phyloP scores from a whole-genome alignment of 805 yeast genomes.

The Candida boleticola region DNA sequence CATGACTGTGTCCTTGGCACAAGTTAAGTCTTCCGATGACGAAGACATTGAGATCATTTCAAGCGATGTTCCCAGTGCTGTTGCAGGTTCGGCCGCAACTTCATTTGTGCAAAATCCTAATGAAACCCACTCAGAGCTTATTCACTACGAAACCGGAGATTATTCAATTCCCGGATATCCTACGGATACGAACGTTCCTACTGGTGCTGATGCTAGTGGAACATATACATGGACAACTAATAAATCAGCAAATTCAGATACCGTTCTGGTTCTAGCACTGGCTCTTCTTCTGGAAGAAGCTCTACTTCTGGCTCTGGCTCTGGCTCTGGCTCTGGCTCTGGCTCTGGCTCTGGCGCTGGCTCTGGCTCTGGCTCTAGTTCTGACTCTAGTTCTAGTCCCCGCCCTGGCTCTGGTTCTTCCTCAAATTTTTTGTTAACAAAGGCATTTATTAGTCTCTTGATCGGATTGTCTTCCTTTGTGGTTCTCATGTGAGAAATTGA shows the following conservation, averaged over 20 bases:
- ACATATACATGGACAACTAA: constrained; percentile 4
- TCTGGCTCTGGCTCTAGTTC: constrained; percentile 1
- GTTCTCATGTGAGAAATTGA: no score
- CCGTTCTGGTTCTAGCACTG: not conserved
- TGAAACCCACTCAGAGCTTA: no score
- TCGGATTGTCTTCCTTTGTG: no score
- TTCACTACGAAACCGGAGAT: no score
- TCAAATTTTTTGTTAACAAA: no score
- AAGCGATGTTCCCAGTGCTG: not conserved
- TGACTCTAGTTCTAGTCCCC: constrained; percentile 1
- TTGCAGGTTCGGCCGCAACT: no score
- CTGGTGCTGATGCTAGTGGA: not conserved
- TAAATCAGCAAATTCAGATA: not conserved
- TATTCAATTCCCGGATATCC: no score
- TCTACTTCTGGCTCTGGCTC: not conserved
- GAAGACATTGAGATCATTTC: constrained; percentile 13
- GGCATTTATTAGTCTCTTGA: no score
- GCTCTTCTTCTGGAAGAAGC: not conserved
- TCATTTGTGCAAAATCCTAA: no score
- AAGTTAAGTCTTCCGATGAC: constrained; percentile 34
- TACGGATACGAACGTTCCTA: constrained; percentile 23
- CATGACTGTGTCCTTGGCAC: constrained; percentile 44
- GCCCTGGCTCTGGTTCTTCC: constrained; percentile 7
- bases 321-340: not conserved
- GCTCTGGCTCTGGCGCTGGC: not conserved